Conservation (phyloP, 2,329 filamentous ascomycete genomes). For the Aspergillus texensis region DNA sequence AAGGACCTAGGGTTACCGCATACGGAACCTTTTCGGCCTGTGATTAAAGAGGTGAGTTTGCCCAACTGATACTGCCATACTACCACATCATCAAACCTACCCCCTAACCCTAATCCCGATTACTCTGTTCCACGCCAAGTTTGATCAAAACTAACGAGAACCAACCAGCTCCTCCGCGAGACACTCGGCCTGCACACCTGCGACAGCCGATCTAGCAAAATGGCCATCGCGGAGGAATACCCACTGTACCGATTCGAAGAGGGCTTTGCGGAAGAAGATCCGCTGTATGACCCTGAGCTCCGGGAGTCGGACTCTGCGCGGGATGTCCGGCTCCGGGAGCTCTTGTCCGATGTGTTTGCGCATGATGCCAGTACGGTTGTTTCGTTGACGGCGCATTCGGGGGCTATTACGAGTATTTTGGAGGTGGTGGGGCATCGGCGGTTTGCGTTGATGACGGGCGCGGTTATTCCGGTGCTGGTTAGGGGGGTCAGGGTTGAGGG, state of each 20-base stretch:
- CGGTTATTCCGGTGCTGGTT: slow-evolving; percentile 55
- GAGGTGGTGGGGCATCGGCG: slow-evolving; percentile 47
- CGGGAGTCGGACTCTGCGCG: slow-evolving; percentile 55
- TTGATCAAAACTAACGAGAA: background rate
- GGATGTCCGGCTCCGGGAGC: slow-evolving; percentile 46
- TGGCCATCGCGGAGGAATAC: slow-evolving; percentile 52
- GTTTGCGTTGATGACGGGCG: slow-evolving; percentile 54
- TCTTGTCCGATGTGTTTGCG: slow-evolving; percentile 58
- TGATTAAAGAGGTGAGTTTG: slow-evolving; percentile 56
- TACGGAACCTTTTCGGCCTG: slow-evolving; percentile 53
- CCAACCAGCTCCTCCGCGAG: slow-evolving; percentile 54
- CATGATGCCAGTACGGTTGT: slow-evolving; percentile 52
- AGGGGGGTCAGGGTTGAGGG: slow-evolving; percentile 40
- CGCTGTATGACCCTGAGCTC: slow-evolving; percentile 52
- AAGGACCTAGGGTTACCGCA: slow-evolving; percentile 48
- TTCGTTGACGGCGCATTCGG: slow-evolving; percentile 61
- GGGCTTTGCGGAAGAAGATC: slow-evolving; percentile 58
- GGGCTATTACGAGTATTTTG: slow-evolving; percentile 59
- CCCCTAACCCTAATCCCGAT: too few relatives aligned
- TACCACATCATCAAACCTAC: too few relatives aligned
- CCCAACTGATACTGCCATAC: too few relatives aligned
- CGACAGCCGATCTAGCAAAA: slow-evolving; percentile 56
- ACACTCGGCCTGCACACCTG: slow-evolving; percentile 65
- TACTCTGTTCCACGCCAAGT: too few relatives aligned
- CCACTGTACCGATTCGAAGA: slow-evolving; percentile 56